Evolutionary conservation across 2,329 filamentous ascomycete genomes (phyloP).

Genomic region (Xylaria sp.): DNA sequence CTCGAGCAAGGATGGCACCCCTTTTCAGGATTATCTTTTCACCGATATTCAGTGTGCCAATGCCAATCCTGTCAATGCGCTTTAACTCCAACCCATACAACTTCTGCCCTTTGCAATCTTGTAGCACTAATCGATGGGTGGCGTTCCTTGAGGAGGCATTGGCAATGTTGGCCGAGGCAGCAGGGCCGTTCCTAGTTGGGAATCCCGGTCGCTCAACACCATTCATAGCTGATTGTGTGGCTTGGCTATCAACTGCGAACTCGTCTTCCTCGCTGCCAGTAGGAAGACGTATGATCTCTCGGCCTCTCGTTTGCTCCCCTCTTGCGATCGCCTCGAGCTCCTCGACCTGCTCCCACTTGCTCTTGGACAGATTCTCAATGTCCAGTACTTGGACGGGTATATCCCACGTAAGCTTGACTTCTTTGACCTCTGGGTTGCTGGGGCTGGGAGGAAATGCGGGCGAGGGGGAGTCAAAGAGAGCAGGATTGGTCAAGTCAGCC

Average conservation of each 20-base stretch:
- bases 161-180: conserved; percentile 37
- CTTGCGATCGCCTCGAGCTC: conserved; percentile 78
- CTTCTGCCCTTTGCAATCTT: conserved; percentile 78
- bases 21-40: conserved; percentile 80
- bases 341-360: conserved; percentile 89
- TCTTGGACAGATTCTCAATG: conserved; percentile 82
- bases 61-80: conserved; percentile 71
- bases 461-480: conserved; percentile 58
- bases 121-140: conserved; percentile 83
- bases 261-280: conserved; percentile 58
- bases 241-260: conserved; percentile 52
- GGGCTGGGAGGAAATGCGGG: conserved; percentile 65
- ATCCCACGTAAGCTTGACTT: conserved; percentile 67
- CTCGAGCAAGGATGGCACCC: conserved; percentile 75
- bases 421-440: conserved; percentile 63
- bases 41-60: conserved; percentile 77
- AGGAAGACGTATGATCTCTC: conserved; percentile 81
- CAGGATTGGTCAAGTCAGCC: conserved; percentile 76
- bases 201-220: conserved; percentile 23
- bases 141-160: conserved; percentile 57
- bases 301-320: conserved; percentile 78
- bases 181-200: conserved; percentile 28
- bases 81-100: conserved; percentile 79
- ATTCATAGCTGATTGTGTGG: conserved; percentile 35
- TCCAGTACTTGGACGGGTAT: conserved; percentile 86